Percentiles rank a stretch among this genome's conserved stretches.
Evolutionary conservation across 2,329 filamentous ascomycete species (phyloP).

Genomic region (Aspergillus brasiliensis): DNA sequence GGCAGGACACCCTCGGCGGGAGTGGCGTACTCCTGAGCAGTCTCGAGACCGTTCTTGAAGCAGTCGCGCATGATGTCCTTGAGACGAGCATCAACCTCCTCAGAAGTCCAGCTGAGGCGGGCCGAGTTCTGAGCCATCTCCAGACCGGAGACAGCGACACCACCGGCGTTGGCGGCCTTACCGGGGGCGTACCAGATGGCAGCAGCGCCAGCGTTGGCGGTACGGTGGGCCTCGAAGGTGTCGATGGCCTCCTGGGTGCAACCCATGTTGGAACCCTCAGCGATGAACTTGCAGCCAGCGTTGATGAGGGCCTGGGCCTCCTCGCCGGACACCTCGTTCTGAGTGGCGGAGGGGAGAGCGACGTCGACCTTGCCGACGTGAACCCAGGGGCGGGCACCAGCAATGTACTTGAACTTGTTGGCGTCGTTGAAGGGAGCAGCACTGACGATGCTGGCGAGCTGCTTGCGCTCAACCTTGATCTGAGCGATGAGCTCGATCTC

Average conservation of each 20-base stretch:
- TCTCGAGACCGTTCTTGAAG: constrained; percentile 86
- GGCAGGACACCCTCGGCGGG: constrained; percentile 80
- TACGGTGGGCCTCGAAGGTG: constrained; percentile 78
- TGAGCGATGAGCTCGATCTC: constrained; percentile 77
- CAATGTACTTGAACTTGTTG: constrained; percentile 79
- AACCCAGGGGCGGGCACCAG: constrained; percentile 85
- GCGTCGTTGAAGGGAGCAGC: constrained; percentile 56
- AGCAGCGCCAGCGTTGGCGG: constrained; percentile 61
- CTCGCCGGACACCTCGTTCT: constrained; percentile 94
- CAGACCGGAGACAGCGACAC: constrained; percentile 93
- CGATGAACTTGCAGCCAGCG: constrained; percentile 79
- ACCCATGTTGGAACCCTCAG: constrained; percentile 98
- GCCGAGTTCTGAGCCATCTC: constrained; percentile 99
- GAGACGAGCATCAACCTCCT: constrained; percentile 90
- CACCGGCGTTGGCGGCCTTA: constrained; percentile 96
- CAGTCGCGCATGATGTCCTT: constrained; percentile 93
- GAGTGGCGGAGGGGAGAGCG: constrained; percentile 88
- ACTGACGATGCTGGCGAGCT: constrained; percentile 72
- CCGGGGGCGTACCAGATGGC: constrained; percentile 95
- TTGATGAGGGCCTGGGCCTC: constrained; percentile 82
- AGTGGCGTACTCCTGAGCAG: constrained; percentile 84
- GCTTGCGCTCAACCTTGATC: constrained; percentile 84
- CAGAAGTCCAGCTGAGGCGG: constrained; percentile 79
- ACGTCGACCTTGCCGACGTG: constrained; percentile 89
- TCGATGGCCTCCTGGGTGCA: constrained; percentile 96